Percentiles rank a stretch among this genome's conserved stretches.
These are phyloP conservation scores for Hyparrhenia diplandra DNA, from an alignment of 176 grass and related monocot species.

Conservation along the genomic window DNA sequence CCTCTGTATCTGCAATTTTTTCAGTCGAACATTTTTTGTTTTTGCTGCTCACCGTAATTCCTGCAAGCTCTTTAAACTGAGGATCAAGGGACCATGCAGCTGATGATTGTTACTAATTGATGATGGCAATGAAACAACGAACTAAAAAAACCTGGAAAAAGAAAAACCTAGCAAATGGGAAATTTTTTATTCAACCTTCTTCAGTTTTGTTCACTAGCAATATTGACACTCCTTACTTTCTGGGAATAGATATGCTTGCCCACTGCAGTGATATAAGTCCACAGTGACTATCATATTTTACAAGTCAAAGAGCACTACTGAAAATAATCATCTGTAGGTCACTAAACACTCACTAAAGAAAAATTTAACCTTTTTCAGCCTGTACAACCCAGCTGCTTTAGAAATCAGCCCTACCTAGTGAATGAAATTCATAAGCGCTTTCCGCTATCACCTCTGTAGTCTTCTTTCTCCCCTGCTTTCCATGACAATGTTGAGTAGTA, in stretches of 20 bases:
- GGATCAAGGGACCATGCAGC: neutral
- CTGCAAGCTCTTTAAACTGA: neutral
- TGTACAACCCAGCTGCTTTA: neutral
- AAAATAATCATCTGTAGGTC: neutral
- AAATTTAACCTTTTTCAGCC: neutral
- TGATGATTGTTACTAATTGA: neutral
- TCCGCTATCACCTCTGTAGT: neutral
- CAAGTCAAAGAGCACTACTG: neutral
- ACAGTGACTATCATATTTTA: neutral
- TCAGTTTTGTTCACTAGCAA: neutral
- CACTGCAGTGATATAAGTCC: neutral
- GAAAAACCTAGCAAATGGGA: neutral
- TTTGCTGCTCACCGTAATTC: neutral
- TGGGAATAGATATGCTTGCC: neutral
- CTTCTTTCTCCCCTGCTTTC: neutral
- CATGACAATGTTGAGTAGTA: neutral
- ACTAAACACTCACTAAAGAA: neutral
- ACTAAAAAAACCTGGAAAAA: neutral
- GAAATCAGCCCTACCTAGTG: neutral
- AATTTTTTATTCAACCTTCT: neutral
- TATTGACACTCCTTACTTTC: neutral
- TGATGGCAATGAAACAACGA: neutral
- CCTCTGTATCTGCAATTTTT: neutral
- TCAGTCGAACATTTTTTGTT: neutral
- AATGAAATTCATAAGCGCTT: neutral